Percentiles rank a stretch among this genome's conserved stretches.
phyloP scores from a whole-genome alignment of 2,329 filamentous ascomycete species.

The Paraconiothyrium sp. region DNA sequence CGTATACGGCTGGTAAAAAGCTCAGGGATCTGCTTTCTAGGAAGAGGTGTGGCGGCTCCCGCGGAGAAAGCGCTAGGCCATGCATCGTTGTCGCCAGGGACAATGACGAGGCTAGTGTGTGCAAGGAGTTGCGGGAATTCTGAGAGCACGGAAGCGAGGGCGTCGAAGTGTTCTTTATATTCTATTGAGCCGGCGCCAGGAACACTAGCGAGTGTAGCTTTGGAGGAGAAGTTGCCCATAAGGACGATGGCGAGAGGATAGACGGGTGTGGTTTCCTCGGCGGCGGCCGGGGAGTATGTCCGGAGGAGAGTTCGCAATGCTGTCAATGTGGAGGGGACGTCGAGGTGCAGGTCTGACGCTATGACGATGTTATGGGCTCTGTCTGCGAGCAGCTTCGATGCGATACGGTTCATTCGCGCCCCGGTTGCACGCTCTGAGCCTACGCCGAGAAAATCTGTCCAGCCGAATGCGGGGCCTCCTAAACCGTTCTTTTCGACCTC shows the following conservation, averaged over 20 bases:
- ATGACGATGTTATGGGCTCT: slow-evolving; percentile 70
- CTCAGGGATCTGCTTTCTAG: slow-evolving; percentile 78
- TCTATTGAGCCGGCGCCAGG: slow-evolving; percentile 85
- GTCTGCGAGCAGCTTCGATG: slow-evolving; percentile 69
- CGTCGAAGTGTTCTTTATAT: slow-evolving; percentile 96
- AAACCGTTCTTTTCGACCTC: slow-evolving; percentile 51
- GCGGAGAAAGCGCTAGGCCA: slow-evolving; percentile 89
- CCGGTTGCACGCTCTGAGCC: slow-evolving; percentile 89
- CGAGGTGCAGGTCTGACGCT: slow-evolving; percentile 85
- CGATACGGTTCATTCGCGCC: slow-evolving; percentile 81
- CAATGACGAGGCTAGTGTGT: slow-evolving; percentile 85
- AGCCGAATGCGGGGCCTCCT: slow-evolving; percentile 72
- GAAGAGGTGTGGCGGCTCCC: slow-evolving; percentile 75
- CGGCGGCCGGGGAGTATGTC: slow-evolving; percentile 66
- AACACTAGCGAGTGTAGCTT: slow-evolving; percentile 67
- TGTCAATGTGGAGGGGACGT: slow-evolving; percentile 81
- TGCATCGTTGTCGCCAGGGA: slow-evolving; percentile 97
- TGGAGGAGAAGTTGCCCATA: slow-evolving; percentile 80
- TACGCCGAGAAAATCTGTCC: slow-evolving; percentile 94
- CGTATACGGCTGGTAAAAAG: slow-evolving; percentile 90
- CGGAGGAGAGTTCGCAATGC: slow-evolving; percentile 82
- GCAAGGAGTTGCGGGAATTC: slow-evolving; percentile 86
- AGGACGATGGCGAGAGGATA: slow-evolving; percentile 83
- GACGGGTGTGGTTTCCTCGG: slow-evolving; percentile 66
- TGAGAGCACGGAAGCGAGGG: slow-evolving; percentile 79